Evolutionary conservation across 352 stramenopile genomes (phyloP).

Genomic region (Aphanomyces euteiches): DNA sequence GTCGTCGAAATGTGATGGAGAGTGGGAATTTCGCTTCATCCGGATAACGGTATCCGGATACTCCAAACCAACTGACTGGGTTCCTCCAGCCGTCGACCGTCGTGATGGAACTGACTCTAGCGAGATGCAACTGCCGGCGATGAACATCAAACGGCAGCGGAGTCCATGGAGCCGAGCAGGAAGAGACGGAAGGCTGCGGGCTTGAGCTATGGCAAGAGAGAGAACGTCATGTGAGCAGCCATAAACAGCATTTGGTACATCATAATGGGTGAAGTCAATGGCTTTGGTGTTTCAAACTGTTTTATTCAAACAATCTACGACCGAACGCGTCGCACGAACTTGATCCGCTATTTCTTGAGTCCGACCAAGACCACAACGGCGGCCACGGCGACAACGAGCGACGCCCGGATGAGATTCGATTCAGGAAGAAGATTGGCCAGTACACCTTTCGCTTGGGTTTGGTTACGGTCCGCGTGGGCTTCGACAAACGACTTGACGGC

Average conservation of each 20-base stretch:
- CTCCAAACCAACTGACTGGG: too few species aligned
- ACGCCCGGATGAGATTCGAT: conserved; percentile 38
- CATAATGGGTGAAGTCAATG: too few species aligned
- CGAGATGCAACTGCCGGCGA: too few species aligned
- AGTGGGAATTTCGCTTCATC: background rate
- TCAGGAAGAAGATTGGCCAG: conserved; percentile 21
- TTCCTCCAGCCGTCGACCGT: too few species aligned
- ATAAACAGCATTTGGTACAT: too few species aligned
- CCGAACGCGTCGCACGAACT: background rate
- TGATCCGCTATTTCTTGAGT: conserved; percentile 32
- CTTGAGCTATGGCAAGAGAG: too few species aligned
- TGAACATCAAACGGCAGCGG: too few species aligned
- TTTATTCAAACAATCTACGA: background rate
- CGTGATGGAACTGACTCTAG: too few species aligned
- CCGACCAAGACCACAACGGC: conserved; percentile 38
- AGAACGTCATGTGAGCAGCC: too few species aligned
- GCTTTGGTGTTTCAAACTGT: too few species aligned
- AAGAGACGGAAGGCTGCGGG: too few species aligned
- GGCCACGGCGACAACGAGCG: conserved; percentile 41
- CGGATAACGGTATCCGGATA: background rate
- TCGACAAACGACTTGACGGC: conserved; percentile 60
- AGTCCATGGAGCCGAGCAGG: too few species aligned
- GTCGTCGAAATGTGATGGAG: background rate
- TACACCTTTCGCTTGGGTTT: conserved; percentile 30
- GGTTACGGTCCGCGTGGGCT: conserved; percentile 34